Percentiles rank a stretch among this genome's conserved stretches.
These are phyloP conservation scores for Houttuynia cordata DNA, from an alignment of 164 flowering plant genomes.

Conservation along the genomic window DNA sequence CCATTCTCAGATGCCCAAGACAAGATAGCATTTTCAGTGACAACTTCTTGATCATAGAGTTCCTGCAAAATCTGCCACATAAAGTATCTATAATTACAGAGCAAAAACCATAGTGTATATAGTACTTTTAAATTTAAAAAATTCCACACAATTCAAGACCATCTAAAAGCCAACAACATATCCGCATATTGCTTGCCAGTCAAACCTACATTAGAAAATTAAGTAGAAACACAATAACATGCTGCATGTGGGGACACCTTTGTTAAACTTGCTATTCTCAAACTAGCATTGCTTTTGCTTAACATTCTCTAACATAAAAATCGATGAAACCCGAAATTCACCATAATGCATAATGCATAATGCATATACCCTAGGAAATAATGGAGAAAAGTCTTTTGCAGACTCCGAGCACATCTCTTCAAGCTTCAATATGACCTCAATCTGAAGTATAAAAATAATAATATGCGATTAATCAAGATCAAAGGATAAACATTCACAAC, in stretches of 20 bases:
- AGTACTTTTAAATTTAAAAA: not conserved
- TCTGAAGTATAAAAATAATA: constrained; percentile 27
- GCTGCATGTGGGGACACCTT: too few relatives aligned
- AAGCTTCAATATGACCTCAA: constrained; percentile 81
- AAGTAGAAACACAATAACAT: too few relatives aligned
- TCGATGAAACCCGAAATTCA: not conserved
- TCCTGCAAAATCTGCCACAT: constrained; percentile 46
- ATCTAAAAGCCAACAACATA: not conserved
- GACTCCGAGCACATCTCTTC: constrained; percentile 91
- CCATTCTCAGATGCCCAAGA: constrained; percentile 79
- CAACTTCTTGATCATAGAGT: constrained; percentile 62
- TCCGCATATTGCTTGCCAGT: too few relatives aligned
- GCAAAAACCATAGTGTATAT: not conserved
- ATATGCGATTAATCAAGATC: not conserved
- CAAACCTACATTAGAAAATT: too few relatives aligned
- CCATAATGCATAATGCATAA: too few relatives aligned
- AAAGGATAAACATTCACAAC: not conserved
- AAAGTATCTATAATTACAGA: not conserved
- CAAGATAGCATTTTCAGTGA: constrained; percentile 77
- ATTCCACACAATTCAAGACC: not conserved
- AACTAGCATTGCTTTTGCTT: not conserved
- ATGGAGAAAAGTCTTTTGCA: constrained; percentile 48
- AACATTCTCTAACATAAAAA: not conserved
- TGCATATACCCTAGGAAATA: constrained; percentile 66
- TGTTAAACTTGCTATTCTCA: too few relatives aligned